A percentile compares a stretch with the other conserved stretches of the same genome.
These are phyloP conservation scores for Crucihimalaya himalaica DNA, from an alignment of 345 rosid genomes.

Conservation along the genomic window DNA sequence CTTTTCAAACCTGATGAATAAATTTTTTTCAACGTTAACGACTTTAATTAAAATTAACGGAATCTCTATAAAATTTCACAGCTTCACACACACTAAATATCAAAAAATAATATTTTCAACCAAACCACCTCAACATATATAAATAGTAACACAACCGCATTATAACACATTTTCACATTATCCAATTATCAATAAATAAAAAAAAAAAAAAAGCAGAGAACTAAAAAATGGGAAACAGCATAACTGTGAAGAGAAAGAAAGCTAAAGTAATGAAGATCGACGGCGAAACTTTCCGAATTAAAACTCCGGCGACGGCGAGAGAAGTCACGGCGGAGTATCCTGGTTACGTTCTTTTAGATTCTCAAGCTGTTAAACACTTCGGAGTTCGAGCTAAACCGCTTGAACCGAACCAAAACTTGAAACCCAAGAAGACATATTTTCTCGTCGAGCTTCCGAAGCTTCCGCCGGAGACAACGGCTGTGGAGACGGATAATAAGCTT, in stretches of 20 bases:
- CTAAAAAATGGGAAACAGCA: constrained; percentile 72
- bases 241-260: constrained; percentile 53
- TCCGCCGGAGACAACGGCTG: constrained; percentile 29
- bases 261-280: constrained; percentile 80
- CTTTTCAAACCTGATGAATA: constrained; percentile 21
- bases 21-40: constrained; percentile 30
- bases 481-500: constrained; percentile 16
- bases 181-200: constrained; percentile 23
- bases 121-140: constrained; percentile 17
- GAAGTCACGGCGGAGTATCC: constrained; percentile 74
- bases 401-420: constrained; percentile 58
- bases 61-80: constrained; percentile 29
- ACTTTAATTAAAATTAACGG: constrained; percentile 16
- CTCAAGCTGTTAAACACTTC: constrained; percentile 72
- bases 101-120: background rate
- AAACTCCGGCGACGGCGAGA: constrained; percentile 62
- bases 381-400: constrained; percentile 80
- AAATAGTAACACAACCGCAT: background rate
- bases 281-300: constrained; percentile 76
- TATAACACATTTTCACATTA: constrained; percentile 4
- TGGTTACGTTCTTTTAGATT: constrained; percentile 73
- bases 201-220: background rate
- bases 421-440: constrained; percentile 67
- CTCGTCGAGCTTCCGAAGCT: constrained; percentile 72
- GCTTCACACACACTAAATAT: constrained; percentile 37